Conservation (phyloP, 768 basidiomycete genomes). For the Kwoniella sp. region DNA sequence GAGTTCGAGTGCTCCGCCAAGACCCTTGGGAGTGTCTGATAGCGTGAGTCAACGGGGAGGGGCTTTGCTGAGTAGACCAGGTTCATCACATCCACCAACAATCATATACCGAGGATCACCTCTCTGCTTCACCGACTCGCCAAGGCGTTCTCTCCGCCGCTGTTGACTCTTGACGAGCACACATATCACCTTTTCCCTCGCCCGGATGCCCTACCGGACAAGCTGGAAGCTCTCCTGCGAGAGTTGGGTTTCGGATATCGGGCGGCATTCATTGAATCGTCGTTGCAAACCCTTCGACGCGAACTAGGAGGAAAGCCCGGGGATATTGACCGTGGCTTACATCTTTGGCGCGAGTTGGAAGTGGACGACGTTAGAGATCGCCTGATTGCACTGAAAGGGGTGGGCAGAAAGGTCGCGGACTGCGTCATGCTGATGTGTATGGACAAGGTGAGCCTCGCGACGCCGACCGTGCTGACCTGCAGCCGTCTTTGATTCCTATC, state of each 20-base stretch:
- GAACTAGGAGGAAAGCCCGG: constrained; percentile 21
- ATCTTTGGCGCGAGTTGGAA: constrained; percentile 49
- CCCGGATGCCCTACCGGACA: constrained; percentile 51
- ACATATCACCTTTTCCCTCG: constrained; percentile 79
- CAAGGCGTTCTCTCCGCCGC: constrained; percentile 65
- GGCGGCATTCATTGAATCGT: constrained; percentile 68
- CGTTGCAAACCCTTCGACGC: constrained; percentile 32
- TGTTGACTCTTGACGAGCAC: constrained; percentile 56
- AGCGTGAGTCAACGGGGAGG: constrained; percentile 60
- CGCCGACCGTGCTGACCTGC: constrained; percentile 4
- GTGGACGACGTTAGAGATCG: constrained; percentile 66
- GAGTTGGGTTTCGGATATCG: constrained; percentile 92
- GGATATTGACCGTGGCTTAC: constrained; percentile 26
- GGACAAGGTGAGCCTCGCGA: constrained; percentile 62
- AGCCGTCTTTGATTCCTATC: constrained; percentile 85
- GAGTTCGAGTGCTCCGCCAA: constrained; percentile 82
- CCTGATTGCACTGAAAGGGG: constrained; percentile 77
- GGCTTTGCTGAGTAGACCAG: constrained; percentile 52
- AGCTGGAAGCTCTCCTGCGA: constrained; percentile 63
- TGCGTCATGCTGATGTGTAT: constrained; percentile 88
- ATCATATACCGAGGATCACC: constrained; percentile 90
- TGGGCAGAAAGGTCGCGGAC: constrained; percentile 95
- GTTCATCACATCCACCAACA: constrained; percentile 97
- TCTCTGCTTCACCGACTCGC: constrained; percentile 86
- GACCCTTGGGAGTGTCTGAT: constrained; percentile 95